phyloP scores from a whole-genome alignment of 371 early-diverging fungal genomes.

The Syncephalastrum contaminatum region DNA sequence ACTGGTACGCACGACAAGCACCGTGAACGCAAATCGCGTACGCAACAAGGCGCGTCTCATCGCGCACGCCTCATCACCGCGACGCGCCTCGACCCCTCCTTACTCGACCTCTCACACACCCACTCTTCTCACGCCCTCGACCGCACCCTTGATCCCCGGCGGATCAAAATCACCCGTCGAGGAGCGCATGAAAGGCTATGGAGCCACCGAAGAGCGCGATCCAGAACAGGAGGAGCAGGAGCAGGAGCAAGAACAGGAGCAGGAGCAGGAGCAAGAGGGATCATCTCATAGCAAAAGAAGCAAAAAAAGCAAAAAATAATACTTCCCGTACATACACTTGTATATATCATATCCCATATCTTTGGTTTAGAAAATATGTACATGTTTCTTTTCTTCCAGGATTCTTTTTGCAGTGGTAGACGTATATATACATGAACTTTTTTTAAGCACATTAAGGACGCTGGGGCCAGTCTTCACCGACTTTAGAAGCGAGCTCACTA shows the following conservation, averaged over 20 bases:
- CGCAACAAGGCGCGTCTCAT: background rate
- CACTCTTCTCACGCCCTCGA: background rate
- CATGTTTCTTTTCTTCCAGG: constrained; percentile 2
- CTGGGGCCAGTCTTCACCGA: too few species aligned
- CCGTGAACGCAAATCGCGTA: background rate
- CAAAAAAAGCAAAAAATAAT: constrained; percentile 2
- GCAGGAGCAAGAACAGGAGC: too few species aligned
- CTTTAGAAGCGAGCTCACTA: too few species aligned
- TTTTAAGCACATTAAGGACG: too few species aligned
- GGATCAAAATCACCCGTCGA: constrained; percentile 7
- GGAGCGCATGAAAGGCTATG: constrained; percentile 7
- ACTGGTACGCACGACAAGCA: constrained; percentile 6
- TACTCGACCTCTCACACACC: background rate
- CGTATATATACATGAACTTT: too few species aligned
- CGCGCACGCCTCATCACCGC: background rate
- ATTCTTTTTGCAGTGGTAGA: too few species aligned
- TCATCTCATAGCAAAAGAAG: background rate
- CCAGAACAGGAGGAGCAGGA: background rate
- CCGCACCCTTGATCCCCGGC: background rate
- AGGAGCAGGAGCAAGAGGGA: constrained; percentile 1
- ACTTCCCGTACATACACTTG: too few species aligned
- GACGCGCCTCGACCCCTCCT: too few species aligned
- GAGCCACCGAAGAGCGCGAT: constrained; percentile 1
- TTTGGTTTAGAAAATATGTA: background rate
- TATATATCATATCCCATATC: too few species aligned